Percentiles rank a stretch among this genome's conserved stretches.
These are phyloP conservation scores for Yamadazyma aaseri DNA, from an alignment of 1,139 yeast genomes.

Conservation along the genomic window DNA sequence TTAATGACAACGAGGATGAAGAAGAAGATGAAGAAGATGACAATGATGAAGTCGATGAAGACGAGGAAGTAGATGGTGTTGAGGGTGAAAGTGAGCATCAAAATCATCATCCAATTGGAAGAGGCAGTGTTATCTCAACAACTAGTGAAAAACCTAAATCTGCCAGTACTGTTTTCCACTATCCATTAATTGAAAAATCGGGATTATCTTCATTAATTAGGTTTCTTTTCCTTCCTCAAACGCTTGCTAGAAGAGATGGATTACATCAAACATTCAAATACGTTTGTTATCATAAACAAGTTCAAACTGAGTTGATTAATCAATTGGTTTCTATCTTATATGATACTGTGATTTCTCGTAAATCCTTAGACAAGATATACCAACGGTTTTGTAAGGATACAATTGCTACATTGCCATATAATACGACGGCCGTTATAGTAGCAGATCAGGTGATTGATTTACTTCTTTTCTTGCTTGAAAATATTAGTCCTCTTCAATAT, in stretches of 20 bases:
- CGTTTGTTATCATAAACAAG: conserved; percentile 74
- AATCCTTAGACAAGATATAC: conserved; percentile 65
- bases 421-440: conserved; percentile 65
- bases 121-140: conserved; percentile 3
- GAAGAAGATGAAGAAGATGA: conserved; percentile 16
- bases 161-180: conserved; percentile 38
- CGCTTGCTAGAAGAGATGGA: conserved; percentile 60
- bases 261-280: conserved; percentile 67
- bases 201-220: conserved; percentile 77
- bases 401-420: conserved; percentile 48
- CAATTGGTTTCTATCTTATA: conserved; percentile 66
- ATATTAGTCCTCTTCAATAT: conserved; percentile 67
- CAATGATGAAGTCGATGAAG: conserved; percentile 4
- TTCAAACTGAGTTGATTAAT: conserved; percentile 74
- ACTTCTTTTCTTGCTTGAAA: conserved; percentile 67
- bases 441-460: conserved; percentile 81
- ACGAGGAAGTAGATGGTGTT: not conserved
- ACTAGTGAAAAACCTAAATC: not conserved
- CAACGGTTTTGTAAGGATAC: conserved; percentile 20
- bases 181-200: conserved; percentile 70
- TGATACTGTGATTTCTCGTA: conserved; percentile 68
- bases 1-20: conserved; percentile 28
- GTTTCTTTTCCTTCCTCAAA: conserved; percentile 72
- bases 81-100: no score
- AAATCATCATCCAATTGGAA: conserved; percentile 1